A percentile compares a stretch with the other conserved stretches of the same genome.
Conservation (phyloP, 495 filamentous ascomycete genomes). For the Neurospora sublineolata region DNA sequence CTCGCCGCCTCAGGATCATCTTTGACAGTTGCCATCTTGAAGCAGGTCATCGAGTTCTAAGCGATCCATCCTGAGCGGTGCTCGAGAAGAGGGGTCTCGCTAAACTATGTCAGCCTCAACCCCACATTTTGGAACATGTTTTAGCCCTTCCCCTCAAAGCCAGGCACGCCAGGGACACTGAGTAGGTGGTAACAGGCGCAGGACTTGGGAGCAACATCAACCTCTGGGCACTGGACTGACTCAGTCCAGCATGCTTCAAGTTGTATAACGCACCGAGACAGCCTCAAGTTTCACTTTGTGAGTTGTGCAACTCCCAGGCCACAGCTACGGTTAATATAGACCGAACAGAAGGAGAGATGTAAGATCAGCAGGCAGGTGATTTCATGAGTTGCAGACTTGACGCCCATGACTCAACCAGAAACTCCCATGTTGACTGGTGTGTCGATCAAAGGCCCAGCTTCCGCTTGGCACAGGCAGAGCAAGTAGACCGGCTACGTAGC, state of each 20-base stretch:
- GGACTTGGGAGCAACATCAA: not conserved
- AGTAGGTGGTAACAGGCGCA: not conserved
- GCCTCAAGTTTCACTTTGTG: not conserved
- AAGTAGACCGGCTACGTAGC: not conserved
- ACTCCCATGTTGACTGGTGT: not conserved
- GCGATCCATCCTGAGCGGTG: not conserved
- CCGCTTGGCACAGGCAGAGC: not conserved
- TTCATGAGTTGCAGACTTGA: not conserved
- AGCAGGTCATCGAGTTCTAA: not conserved
- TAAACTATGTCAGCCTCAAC: conserved; percentile 13
- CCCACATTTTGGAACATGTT: conserved; percentile 4
- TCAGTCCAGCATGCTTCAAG: not conserved
- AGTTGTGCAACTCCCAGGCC: not conserved
- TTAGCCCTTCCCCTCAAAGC: conserved; percentile 3
- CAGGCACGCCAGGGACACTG: conserved; percentile 12
- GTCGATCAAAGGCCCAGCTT: not conserved
- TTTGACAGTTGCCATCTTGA: not conserved
- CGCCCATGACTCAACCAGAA: not conserved
- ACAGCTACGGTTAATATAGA: not conserved
- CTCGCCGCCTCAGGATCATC: not conserved
- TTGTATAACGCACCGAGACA: not conserved
- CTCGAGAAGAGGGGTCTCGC: not conserved
- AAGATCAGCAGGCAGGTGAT: not conserved
- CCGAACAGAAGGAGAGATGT: not conserved
- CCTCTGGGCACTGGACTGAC: not conserved